These are phyloP conservation scores for Tubosaeta sp. DNA, from an alignment of 768 basidiomycete species.

Conservation along the genomic window DNA sequence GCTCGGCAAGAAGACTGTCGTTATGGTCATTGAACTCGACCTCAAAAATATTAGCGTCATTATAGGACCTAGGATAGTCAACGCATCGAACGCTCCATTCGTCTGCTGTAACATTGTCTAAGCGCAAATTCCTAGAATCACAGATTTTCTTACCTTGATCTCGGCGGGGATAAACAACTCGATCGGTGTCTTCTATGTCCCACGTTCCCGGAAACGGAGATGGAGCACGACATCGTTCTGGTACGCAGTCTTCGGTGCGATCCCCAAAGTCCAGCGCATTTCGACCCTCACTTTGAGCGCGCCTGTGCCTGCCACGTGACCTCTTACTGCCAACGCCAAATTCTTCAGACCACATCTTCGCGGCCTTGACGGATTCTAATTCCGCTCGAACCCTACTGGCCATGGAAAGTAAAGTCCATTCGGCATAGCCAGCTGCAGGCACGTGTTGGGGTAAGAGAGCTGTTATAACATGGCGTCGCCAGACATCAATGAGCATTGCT, in stretches of 20 bases:
- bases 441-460: conserved; percentile 40
- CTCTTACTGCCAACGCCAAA: background rate
- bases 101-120: conserved; percentile 17
- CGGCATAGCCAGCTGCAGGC: conserved; percentile 31
- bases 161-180: conserved; percentile 28
- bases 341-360: background rate
- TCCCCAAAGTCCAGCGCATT: conserved; percentile 36
- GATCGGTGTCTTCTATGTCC: conserved; percentile 19
- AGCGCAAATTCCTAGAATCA: conserved; percentile 3
- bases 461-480: conserved; percentile 55
- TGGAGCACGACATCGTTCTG: conserved; percentile 28
- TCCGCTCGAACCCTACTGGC: conserved; percentile 15
- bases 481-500: conserved; percentile 62
- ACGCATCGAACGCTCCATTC: conserved; percentile 28
- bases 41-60: conserved; percentile 20
- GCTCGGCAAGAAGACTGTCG: conserved; percentile 25
- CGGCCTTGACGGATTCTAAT: conserved; percentile 13
- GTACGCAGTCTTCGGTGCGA: conserved; percentile 15
- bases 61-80: conserved; percentile 2
- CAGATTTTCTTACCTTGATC: conserved; percentile 16
- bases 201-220: conserved; percentile 15
- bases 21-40: conserved; percentile 22
- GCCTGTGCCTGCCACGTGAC: conserved; percentile 40
- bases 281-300: conserved; percentile 40
- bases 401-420: conserved; percentile 31